Base-by-base conservation (phyloP, 441 rosid genomes). In the Aleurites moluccanus region DNA sequence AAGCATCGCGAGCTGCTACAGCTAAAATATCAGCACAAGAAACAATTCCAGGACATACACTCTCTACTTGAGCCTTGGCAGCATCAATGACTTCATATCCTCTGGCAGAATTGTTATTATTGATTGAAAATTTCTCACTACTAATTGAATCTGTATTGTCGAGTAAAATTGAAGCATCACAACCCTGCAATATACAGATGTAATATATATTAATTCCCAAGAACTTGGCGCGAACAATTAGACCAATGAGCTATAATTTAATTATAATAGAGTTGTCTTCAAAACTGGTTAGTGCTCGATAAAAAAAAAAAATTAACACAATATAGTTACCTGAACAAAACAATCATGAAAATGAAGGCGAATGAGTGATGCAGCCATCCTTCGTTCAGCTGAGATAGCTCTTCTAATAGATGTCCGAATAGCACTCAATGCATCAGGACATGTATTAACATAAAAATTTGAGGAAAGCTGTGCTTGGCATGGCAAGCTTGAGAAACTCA, bases 341-440 rank as follows among this genome's bases (percentile, higher is more conserved):
- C 91, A 89, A 13, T 88, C 90, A 40, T 89, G 89, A 73, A 89
- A 87, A 50, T 87, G 89, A n/a, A 87, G 88, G 68, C 89, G 91
- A 71, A 89, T 67, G 60, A 88, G 87, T 67, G 88, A 88, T 10
- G 89, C 90, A 28, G 90, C 90, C 89, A 88, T 85, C 66, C 94
- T 79, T 18, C 88, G 85, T 55, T 90, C 75, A 28, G 20, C n/a
- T 0, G 59, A 72, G 4, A 72, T 67, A 13, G 67, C 92, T 1
- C 75, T 61, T 13, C 88, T 82, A 52, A 89, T 79, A 0, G 89
- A 83, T 0, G 79, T 67, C n/a, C 88, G 76, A 60, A 89, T 83
- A 5, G 85, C 79, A 1, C 53, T 68, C 8, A 83, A 79, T 5
- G 91, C 93, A 59, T 79, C 79, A 15, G 86, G 88, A 75, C 93